Evolutionary conservation across 371 early-diverging fungal species (phyloP).

Genomic region (Apophysomyces ossiformis): DNA sequence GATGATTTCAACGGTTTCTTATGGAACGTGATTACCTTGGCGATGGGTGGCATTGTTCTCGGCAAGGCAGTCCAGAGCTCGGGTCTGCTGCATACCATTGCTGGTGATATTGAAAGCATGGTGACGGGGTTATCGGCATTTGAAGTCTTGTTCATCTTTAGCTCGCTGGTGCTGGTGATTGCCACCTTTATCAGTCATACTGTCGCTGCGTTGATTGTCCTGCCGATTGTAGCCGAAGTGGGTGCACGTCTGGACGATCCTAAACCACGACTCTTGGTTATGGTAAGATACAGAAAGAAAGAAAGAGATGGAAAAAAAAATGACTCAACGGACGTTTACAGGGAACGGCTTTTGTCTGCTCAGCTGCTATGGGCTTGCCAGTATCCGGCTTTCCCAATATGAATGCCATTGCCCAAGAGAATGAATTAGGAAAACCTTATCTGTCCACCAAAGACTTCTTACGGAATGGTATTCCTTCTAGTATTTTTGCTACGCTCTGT

Average conservation of each 20-base stretch:
- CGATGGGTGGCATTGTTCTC: constrained; percentile 87
- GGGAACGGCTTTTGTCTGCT: constrained; percentile 78
- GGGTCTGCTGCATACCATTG: constrained; percentile 79
- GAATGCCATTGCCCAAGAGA: constrained; percentile 80
- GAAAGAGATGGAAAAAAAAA: not conserved
- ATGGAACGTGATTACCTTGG: constrained; percentile 85
- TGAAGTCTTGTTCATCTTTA: constrained; percentile 70
- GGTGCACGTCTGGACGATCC: constrained; percentile 77
- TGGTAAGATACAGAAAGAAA: constrained; percentile 49
- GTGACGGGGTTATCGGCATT: constrained; percentile 73
- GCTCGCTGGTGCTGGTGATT: constrained; percentile 72
- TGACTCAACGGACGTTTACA: constrained; percentile 2
- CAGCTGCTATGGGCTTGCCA: constrained; percentile 85
- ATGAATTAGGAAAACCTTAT: constrained; percentile 74
- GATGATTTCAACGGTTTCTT: constrained; percentile 83
- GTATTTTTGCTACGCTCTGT: constrained; percentile 61
- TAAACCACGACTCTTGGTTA: constrained; percentile 90
- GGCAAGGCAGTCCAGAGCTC: constrained; percentile 83
- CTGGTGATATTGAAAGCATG: constrained; percentile 62
- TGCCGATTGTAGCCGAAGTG: constrained; percentile 83
- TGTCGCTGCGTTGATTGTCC: constrained; percentile 85
- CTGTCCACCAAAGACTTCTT: constrained; percentile 75
- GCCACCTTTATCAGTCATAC: constrained; percentile 97
- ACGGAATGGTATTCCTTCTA: constrained; percentile 65
- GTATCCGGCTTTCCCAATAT: constrained; percentile 87